Percentiles rank a stretch among this genome's conserved stretches.
These are phyloP conservation scores for Pseudomassariella vexata DNA, from an alignment of 2,329 filamentous ascomycete species.

Conservation along the genomic window DNA sequence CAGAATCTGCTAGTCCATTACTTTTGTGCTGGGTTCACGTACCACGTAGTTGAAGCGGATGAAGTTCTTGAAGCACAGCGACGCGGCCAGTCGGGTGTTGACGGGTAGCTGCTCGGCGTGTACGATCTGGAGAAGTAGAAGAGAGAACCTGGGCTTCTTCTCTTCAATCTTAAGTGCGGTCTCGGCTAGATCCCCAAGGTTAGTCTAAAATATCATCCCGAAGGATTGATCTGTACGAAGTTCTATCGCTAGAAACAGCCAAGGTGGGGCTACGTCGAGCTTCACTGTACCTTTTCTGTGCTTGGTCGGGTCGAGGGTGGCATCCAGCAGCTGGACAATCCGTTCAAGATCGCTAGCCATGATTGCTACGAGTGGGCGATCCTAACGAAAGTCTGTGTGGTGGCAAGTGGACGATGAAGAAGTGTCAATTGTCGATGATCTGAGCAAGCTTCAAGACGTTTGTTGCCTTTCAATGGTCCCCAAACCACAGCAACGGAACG, in stretches of 20 bases:
- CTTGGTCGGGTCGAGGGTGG: constrained; percentile 80
- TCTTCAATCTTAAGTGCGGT: constrained; percentile 72
- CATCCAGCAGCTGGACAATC: constrained; percentile 80
- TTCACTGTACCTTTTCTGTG: constrained; percentile 86
- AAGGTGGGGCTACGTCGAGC: too few species aligned
- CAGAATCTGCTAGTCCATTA: neutral
- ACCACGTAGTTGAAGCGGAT: constrained; percentile 89
- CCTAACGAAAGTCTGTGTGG: constrained; percentile 4
- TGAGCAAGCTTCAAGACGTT: too few species aligned
- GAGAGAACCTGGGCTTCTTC: constrained; percentile 78
- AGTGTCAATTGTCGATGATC: too few species aligned
- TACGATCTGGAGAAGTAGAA: constrained; percentile 85
- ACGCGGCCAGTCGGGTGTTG: constrained; percentile 79
- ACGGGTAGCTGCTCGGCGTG: constrained; percentile 65
- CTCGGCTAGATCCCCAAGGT: constrained; percentile 61
- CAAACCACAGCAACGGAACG: constrained; percentile 7
- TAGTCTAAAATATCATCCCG: constrained; percentile 5
- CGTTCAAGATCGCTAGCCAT: constrained; percentile 53
- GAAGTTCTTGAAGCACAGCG: constrained; percentile 98
- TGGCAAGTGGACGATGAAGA: neutral
- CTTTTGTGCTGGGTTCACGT: constrained; percentile 33
- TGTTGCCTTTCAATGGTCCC: neutral
- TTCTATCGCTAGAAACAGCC: too few species aligned
- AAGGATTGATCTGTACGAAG: too few species aligned
- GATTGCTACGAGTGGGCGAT: constrained; percentile 17